phyloP scores from a whole-genome alignment of 1,284 basidiomycete genomes.

The Phenoliferia sp. region DNA sequence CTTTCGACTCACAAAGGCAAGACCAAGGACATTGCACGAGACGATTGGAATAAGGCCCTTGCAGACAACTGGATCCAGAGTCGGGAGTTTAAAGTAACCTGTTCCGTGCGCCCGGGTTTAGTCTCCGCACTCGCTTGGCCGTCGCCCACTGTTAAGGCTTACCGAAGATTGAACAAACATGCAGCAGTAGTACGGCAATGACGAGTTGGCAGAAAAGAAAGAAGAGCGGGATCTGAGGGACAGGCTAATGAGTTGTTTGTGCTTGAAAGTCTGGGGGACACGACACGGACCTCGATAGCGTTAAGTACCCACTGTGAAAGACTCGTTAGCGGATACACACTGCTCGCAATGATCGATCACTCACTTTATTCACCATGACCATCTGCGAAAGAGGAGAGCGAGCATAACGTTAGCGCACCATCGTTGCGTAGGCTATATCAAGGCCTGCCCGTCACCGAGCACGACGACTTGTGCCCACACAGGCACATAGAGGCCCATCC shows the following conservation, averaged over 20 bases:
- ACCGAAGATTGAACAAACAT: conserved; percentile 57
- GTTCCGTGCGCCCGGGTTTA: too few species aligned
- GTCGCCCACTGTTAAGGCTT: too few species aligned
- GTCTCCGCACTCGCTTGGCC: too few species aligned
- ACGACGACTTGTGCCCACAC: conserved; percentile 43
- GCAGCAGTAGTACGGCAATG: conserved; percentile 71
- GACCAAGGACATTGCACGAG: conserved; percentile 65
- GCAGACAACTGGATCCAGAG: conserved; percentile 56
- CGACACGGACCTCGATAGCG: conserved; percentile 20
- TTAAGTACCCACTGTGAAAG: conserved; percentile 41
- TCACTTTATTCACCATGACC: conserved; percentile 39
- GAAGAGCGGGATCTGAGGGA: conserved; percentile 64
- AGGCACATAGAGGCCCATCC: conserved; percentile 13
- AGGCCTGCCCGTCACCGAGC: neutral
- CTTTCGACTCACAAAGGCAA: conserved; percentile 55
- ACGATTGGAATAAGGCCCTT: conserved; percentile 70
- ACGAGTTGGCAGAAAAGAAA: conserved; percentile 74
- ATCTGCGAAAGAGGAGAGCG: conserved; percentile 12
- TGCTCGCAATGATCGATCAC: neutral
- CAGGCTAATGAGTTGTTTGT: conserved; percentile 74
- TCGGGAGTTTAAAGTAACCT: conserved; percentile 39
- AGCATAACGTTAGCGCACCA: neutral
- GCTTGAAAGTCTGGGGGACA: conserved; percentile 5
- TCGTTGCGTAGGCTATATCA: neutral
- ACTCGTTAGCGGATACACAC: conserved; percentile 30